Percentiles rank a stretch among this genome's conserved stretches.
phyloP scores from a whole-genome alignment of 371 early-diverging fungal species.

The Mortierella sp. region DNA sequence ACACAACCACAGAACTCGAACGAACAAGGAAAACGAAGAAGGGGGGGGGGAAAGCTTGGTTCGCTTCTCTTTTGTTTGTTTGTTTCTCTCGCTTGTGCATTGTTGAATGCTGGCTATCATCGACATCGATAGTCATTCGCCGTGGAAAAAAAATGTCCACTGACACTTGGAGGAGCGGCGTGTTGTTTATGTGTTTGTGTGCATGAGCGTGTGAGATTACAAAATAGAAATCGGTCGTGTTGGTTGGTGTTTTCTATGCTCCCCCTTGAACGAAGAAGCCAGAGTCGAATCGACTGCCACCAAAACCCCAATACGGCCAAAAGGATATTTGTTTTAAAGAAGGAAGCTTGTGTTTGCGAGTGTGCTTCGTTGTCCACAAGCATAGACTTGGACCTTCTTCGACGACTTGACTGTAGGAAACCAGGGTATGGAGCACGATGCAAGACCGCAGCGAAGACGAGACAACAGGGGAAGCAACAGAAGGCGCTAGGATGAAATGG shows the following conservation, averaged over 20 bases:
- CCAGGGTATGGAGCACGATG: background rate
- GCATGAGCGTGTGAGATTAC: background rate
- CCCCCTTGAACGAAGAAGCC: background rate
- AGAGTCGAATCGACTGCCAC: background rate
- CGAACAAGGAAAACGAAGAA: background rate
- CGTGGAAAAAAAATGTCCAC: background rate
- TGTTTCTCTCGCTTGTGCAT: no score
- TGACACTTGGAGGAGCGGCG: background rate
- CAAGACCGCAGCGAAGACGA: background rate
- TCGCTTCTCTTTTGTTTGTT: background rate
- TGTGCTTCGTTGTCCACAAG: background rate
- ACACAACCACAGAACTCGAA: background rate
- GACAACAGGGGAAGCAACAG: background rate
- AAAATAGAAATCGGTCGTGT: background rate
- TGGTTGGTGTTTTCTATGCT: background rate
- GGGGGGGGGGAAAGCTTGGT: background rate
- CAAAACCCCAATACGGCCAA: slow-evolving; percentile 11
- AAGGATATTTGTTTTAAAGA: background rate
- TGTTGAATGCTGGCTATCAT: background rate
- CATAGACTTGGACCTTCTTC: background rate
- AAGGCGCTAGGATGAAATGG: background rate
- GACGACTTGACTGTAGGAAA: background rate
- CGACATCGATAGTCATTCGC: background rate
- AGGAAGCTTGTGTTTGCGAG: background rate
- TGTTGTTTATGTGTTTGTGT: background rate